Conservation (phyloP, 2,329 filamentous ascomycete genomes). For the Penicillium sp. region DNA sequence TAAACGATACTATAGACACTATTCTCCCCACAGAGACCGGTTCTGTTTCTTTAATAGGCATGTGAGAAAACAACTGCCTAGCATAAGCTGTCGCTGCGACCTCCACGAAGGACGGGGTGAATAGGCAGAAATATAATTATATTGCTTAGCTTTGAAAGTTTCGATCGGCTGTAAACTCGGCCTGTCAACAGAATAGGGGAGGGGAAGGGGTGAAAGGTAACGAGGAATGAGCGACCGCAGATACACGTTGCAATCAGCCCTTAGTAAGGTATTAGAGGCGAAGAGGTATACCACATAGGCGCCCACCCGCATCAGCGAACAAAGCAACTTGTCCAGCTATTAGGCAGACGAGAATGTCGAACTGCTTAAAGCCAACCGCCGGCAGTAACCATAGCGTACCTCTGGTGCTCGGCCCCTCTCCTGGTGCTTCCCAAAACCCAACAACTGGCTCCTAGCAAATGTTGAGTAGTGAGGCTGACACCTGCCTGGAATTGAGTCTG, state of each 20-base stretch:
- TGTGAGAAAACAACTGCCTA: constrained; percentile 1
- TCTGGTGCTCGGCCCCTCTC: too few species aligned
- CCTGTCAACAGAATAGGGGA: constrained; percentile 1
- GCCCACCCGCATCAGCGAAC: constrained; percentile 1
- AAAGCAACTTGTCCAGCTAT: constrained; percentile 2
- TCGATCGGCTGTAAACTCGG: neutral
- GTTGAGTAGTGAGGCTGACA: too few species aligned
- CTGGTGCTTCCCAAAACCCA: too few species aligned
- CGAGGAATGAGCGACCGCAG: constrained; percentile 1
- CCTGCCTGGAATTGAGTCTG: too few species aligned
- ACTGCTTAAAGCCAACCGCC: too few species aligned
- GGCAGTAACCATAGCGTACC: too few species aligned
- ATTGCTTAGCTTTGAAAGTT: neutral
- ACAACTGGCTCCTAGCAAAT: too few species aligned
- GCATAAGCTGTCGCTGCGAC: neutral
- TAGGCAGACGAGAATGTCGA: neutral
- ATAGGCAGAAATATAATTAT: neutral
- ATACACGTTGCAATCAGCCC: neutral
- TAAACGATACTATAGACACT: constrained; percentile 3
- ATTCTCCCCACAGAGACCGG: too few species aligned
- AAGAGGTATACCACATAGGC: neutral
- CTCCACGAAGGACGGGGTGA: neutral
- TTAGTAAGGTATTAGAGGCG: neutral
- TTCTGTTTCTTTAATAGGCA: neutral
- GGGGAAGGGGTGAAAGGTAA: neutral